Evolutionary conservation across 2,329 filamentous ascomycete genomes (phyloP).

Genomic region (Zarea fungicola): DNA sequence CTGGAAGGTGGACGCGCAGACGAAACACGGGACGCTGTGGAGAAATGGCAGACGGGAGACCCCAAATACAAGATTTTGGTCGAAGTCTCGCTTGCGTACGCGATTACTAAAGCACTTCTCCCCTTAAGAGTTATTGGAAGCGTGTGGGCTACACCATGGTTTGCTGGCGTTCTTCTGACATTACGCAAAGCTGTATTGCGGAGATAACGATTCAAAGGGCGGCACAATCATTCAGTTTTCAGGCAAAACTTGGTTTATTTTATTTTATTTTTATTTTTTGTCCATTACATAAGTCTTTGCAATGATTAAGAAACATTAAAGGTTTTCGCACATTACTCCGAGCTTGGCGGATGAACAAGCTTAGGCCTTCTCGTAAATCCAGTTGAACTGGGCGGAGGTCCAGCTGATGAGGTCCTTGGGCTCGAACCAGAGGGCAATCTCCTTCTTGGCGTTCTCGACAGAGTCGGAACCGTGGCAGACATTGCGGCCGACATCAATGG

Average conservation of each 20-base stretch:
- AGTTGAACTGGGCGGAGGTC: conserved; percentile 80
- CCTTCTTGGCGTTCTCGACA: conserved; percentile 99
- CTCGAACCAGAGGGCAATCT: conserved; percentile 98
- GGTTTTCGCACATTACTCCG: neutral
- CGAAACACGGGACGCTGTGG: conserved; percentile 25
- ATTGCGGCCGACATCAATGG: conserved; percentile 82
- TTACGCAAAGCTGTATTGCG: conserved; percentile 26
- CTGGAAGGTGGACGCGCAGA: neutral
- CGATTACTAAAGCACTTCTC: conserved; percentile 79
- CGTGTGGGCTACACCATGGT: conserved; percentile 89
- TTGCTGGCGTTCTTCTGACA: conserved; percentile 62
- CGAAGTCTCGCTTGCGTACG: conserved; percentile 82
- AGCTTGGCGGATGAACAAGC: conserved; percentile 9
- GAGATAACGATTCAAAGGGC: conserved; percentile 18
- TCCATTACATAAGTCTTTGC: neutral
- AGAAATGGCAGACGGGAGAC: conserved; percentile 35
- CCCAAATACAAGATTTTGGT: conserved; percentile 52
- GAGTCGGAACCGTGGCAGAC: conserved; percentile 99
- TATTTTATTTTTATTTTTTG: neutral
- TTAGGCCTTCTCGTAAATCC: conserved; percentile 91
- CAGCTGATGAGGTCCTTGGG: conserved; percentile 77
- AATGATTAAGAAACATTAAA: neutral
- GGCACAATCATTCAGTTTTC: neutral
- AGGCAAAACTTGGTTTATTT: neutral
- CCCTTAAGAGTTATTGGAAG: conserved; percentile 72